phyloP scores from a whole-genome alignment of 1,139 yeast genomes.

The Ogataea hybrid region DNA sequence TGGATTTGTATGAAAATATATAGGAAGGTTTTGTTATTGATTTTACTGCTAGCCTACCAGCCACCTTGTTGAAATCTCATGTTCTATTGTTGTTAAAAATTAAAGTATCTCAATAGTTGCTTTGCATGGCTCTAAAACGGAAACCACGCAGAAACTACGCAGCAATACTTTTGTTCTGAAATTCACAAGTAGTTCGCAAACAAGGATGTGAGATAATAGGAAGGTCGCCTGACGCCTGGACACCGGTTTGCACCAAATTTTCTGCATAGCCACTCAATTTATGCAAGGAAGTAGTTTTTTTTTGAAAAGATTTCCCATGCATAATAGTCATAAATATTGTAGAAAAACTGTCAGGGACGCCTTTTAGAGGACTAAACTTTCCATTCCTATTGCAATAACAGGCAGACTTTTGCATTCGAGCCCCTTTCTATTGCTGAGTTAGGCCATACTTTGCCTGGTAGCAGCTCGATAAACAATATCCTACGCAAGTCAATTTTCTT shows the following conservation, averaged over 20 bases:
- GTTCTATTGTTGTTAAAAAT: constrained; percentile 5
- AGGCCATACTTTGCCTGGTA: not conserved
- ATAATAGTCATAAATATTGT: not conserved
- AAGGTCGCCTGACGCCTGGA: not conserved
- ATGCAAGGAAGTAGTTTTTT: not conserved
- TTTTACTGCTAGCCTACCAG: constrained; percentile 1
- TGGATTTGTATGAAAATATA: constrained; percentile 1
- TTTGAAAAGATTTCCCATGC: constrained; percentile 1
- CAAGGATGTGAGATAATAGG: not conserved
- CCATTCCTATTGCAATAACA: not conserved
- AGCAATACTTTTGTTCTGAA: not conserved
- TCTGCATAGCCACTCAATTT: not conserved
- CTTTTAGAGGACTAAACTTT: not conserved
- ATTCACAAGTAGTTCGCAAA: not conserved
- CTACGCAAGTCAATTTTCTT: not conserved
- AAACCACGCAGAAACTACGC: not conserved
- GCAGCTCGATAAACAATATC: not conserved
- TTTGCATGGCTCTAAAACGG: not conserved
- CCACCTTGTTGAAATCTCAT: constrained; percentile 4
- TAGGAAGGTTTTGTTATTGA: constrained; percentile 5
- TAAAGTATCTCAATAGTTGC: constrained; percentile 2
- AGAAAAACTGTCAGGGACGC: constrained; percentile 2
- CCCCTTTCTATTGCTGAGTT: not conserved
- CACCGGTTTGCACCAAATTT: not conserved
- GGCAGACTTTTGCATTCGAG: not conserved